Evolutionary conservation across 306 rosid species (phyloP).

Genomic region (Malus domestica): ASM211411v1 NC_041795.1:36705001-36705500

Average conservation of each 20-base stretch:
- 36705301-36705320: slow-evolving; percentile 91
- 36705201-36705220: slow-evolving; percentile 81
- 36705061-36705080: neutral
- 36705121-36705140: slow-evolving; percentile 3
- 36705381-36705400: slow-evolving; percentile 13
- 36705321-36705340: slow-evolving; percentile 7
- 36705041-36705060: neutral
- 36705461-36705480: slow-evolving; percentile 89
- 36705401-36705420: slow-evolving; percentile 99
- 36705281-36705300: slow-evolving; percentile 84
- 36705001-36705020: slow-evolving; percentile 75
- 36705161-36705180: neutral
- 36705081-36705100: neutral
- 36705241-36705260: slow-evolving; percentile 83
- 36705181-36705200: slow-evolving; percentile 89
- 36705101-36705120: neutral
- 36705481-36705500: slow-evolving; percentile 96
- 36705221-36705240: slow-evolving; percentile 72
- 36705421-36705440: slow-evolving; percentile 92
- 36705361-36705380: neutral
- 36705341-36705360: neutral
- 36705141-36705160: slow-evolving; percentile 2
- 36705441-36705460: slow-evolving; percentile 91
- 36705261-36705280: slow-evolving; percentile 75
- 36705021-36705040: slow-evolving; percentile 11